A percentile compares a stretch with the other conserved stretches of the same genome.
phyloP scores from a whole-genome alignment of 805 yeast genomes.

The Kodamaea leandrae region DNA sequence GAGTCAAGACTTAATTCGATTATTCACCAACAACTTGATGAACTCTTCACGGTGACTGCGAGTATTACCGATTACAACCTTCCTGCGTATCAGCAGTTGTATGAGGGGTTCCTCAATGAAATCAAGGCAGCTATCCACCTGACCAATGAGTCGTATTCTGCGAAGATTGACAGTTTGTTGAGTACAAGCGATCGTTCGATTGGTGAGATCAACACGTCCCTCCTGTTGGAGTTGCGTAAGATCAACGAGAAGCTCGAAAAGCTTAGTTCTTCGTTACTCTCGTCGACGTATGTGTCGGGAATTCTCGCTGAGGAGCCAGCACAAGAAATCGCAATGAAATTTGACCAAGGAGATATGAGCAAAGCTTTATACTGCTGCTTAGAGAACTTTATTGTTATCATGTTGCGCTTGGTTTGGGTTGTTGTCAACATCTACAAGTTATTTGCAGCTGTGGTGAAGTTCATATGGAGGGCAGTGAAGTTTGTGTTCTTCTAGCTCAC shows the following conservation, averaged over 20 bases:
- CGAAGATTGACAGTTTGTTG: conserved; percentile 57
- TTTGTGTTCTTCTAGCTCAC: not conserved
- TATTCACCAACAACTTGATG: conserved; percentile 16
- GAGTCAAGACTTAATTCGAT: conserved; percentile 17
- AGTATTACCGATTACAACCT: conserved; percentile 32
- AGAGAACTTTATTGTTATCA: conserved; percentile 52
- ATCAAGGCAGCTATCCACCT: conserved; percentile 33
- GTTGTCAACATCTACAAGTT: conserved; percentile 47
- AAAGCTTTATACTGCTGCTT: conserved; percentile 41
- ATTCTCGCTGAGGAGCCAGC: conserved; percentile 14
- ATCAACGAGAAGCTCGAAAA: conserved; percentile 49
- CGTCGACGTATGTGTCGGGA: conserved; percentile 10
- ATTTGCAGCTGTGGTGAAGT: conserved; percentile 20
- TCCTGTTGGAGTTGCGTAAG: conserved; percentile 58
- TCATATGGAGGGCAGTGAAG: conserved; percentile 14
- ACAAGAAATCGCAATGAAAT: conserved; percentile 10
- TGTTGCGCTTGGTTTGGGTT: conserved; percentile 57
- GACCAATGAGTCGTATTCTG: conserved; percentile 46
- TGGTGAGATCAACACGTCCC: conserved; percentile 71
- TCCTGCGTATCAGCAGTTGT: conserved; percentile 34
- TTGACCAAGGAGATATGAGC: conserved; percentile 32
- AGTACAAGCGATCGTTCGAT: conserved; percentile 65
- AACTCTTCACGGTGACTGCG: conserved; percentile 18
- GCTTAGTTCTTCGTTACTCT: conserved; percentile 33
- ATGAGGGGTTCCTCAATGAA: conserved; percentile 33